Conservation (phyloP, 2,329 filamentous ascomycete genomes). For the Fusarium circinatum region DNA sequence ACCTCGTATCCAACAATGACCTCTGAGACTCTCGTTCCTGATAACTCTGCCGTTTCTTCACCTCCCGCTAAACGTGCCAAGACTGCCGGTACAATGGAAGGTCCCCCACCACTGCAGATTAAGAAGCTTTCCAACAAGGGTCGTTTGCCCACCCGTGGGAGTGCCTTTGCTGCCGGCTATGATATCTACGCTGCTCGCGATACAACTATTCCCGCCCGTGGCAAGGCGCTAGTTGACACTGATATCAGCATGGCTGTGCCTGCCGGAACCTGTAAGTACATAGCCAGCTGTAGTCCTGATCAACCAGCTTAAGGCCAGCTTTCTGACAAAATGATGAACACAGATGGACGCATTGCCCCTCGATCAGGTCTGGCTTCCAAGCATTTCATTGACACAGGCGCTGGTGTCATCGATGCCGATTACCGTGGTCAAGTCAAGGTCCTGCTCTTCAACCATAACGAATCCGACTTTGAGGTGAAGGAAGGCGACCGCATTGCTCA, state of each 20-base stretch:
- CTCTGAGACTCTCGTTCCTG: slow-evolving; percentile 47
- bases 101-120: slow-evolving; percentile 76
- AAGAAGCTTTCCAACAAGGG: slow-evolving; percentile 87
- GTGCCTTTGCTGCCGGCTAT: slow-evolving; percentile 90
- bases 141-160: slow-evolving; percentile 87
- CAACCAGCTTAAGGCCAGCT: background rate
- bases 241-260: slow-evolving; percentile 93
- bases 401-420: slow-evolving; percentile 97
- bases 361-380: slow-evolving; percentile 92
- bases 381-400: slow-evolving; percentile 95
- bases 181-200: slow-evolving; percentile 86
- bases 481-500: slow-evolving; percentile 93
- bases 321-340: background rate
- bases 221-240: slow-evolving; percentile 88
- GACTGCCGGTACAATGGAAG: slow-evolving; percentile 59
- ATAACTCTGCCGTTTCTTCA: slow-evolving; percentile 67
- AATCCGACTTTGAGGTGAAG: slow-evolving; percentile 82
- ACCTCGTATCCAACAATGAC: slow-evolving; percentile 28
- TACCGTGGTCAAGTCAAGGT: slow-evolving; percentile 96
- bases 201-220: slow-evolving; percentile 80
- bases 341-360: slow-evolving; percentile 89
- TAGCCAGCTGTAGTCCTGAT: background rate
- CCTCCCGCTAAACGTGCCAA: slow-evolving; percentile 86
- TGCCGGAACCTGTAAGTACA: slow-evolving; percentile 82
- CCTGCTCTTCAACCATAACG: slow-evolving; percentile 91